Evolutionary conservation across 2,329 filamentous ascomycete species (phyloP), one percentile per base, ranked within the genome.

Genomic region (Cercospora zeae-maydis): DNA sequence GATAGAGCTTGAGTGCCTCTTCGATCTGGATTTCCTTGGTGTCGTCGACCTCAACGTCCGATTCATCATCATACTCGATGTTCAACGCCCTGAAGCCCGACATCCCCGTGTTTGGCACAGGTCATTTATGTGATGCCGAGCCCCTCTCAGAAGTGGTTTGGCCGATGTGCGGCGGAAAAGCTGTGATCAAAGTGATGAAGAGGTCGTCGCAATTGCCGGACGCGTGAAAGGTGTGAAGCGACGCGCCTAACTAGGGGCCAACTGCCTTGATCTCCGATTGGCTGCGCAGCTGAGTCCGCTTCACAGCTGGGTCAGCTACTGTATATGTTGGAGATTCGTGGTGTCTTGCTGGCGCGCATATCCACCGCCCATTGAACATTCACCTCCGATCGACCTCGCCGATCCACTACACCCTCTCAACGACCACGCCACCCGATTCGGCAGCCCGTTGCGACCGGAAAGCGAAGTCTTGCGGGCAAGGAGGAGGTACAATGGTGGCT

Each of bases 1-100:
- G 93, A 75, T 97, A 99, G 36, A 93, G 85, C 78, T 97, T 98
- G 66, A 99, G 81, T 53, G 95, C 93, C 79, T 99, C 95, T 73
- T 99, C 95, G 73, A 98, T 93, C 82, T 96, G 93, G 58, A 99
- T 87, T 77, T 98, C 93, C 75, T 93, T 95, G 34, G 93, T 96
- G 72, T 95, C 92, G 75, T 99, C 95, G 73, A 96, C 82, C 77
- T 97, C 93, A 71, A 96, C 91, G 74, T 96, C 92, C 67, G 89
- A 82, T 62, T 91, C 91, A 73, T 96, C 91, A 78, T 97, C 95
- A 9, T 91, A 90, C 77, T 97, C 93, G 78, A 98, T 86, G 75
- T 99, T 99, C 77, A 97, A 87, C 58, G 93, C 91, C 72, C 89
- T 87, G 79, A 96, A 98, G 71, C 86, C 83, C 37, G 81, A 78